Evolutionary conservation across 2,329 filamentous ascomycete species (phyloP).

Genomic region (Xylaria sp.): DNA sequence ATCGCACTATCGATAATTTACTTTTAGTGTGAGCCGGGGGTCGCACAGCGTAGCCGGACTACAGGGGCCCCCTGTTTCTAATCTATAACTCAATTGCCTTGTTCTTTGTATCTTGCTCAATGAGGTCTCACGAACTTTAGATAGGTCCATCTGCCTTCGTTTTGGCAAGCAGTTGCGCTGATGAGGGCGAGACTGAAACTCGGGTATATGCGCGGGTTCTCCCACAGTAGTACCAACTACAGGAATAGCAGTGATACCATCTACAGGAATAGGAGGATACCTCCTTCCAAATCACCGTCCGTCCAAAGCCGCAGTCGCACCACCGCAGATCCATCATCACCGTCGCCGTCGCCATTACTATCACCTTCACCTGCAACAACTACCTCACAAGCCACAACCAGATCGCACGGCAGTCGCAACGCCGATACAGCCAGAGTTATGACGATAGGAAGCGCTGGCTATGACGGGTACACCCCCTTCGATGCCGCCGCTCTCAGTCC

Average conservation of each 20-base stretch:
- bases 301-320: background rate
- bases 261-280: background rate
- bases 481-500: background rate
- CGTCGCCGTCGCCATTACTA: background rate
- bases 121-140: background rate
- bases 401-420: background rate
- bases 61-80: background rate
- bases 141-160: background rate
- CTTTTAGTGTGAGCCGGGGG: background rate
- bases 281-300: background rate
- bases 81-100: background rate
- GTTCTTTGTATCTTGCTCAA: background rate
- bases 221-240: constrained; percentile 1
- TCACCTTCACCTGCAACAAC: constrained; percentile 2
- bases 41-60: background rate
- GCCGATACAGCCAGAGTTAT: constrained; percentile 23
- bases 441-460: constrained; percentile 13
- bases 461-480: background rate
- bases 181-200: constrained; percentile 12
- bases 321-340: background rate
- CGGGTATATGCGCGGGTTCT: constrained; percentile 12
- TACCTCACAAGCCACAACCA: background rate
- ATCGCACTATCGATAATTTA: constrained; percentile 28
- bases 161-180: constrained; percentile 9
- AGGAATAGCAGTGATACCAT: background rate